Conservation (phyloP, 352 stramenopile genomes). For the Nannochloropsis limnetica region DNA sequence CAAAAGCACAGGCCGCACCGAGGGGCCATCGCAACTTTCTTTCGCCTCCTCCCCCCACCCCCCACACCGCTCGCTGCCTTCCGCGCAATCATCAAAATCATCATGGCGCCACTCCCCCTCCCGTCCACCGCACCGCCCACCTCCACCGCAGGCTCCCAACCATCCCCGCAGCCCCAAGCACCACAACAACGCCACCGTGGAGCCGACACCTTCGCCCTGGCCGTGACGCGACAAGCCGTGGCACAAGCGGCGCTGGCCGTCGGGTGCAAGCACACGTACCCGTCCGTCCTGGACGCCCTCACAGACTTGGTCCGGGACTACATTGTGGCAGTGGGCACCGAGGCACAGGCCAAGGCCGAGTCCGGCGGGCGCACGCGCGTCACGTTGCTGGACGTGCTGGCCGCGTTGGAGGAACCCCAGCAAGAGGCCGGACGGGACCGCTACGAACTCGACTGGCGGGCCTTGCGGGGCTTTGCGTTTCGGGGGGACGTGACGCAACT, state of each 20-base stretch:
- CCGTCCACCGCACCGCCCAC: background rate
- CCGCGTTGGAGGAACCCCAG: background rate
- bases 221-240: slow-evolving; percentile 20
- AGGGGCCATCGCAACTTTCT: too few species aligned
- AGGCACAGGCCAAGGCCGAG: background rate
- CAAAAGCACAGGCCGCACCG: too few species aligned
- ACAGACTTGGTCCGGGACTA: slow-evolving; percentile 21
- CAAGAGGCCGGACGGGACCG: slow-evolving; percentile 7
- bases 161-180: background rate
- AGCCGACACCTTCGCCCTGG: background rate
- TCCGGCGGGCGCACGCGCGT: background rate
- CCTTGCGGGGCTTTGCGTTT: slow-evolving; percentile 18
- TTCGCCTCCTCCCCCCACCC: too few species aligned
- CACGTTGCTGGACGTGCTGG: slow-evolving; percentile 14
- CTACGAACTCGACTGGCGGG: slow-evolving; percentile 25
- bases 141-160: background rate
- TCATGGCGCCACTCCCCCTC: background rate
- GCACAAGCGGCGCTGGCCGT: slow-evolving; percentile 21
- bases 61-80: background rate
- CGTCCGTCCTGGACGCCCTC: slow-evolving; percentile 11
- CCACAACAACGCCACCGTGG: background rate
- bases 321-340: background rate
- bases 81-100: background rate
- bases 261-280: slow-evolving; percentile 19
- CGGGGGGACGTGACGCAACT: background rate